A percentile compares a stretch with the other conserved stretches of the same genome.
Conservation (phyloP, 768 basidiomycete genomes). For the Calocera viscosa region DNA sequence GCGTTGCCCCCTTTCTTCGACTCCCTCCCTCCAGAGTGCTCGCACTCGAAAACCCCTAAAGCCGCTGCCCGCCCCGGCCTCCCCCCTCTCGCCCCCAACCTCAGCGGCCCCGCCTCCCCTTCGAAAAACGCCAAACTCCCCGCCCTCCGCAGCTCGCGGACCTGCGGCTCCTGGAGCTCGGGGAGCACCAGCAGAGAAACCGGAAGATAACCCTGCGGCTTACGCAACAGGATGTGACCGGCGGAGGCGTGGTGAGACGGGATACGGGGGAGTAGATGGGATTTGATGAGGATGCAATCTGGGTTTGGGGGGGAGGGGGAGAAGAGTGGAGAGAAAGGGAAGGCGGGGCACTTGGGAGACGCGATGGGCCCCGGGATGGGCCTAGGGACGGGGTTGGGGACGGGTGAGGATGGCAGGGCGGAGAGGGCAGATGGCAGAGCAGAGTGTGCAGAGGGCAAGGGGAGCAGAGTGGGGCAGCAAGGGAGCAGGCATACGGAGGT, state of each 20-base stretch:
- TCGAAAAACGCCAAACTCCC: background rate
- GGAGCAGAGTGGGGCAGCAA: background rate
- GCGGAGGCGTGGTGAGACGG: background rate
- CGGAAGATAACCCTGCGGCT: background rate
- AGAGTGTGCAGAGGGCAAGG: background rate
- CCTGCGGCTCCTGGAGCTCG: background rate
- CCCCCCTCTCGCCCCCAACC: background rate
- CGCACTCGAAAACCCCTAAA: background rate
- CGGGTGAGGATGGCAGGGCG: background rate
- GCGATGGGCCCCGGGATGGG: no score
- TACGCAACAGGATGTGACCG: background rate
- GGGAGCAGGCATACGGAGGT: conserved; percentile 5
- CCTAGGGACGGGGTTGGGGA: no score
- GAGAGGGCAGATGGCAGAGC: background rate
- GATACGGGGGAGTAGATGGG: background rate
- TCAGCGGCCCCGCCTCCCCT: background rate
- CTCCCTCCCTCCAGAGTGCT: background rate
- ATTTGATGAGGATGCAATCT: no score
- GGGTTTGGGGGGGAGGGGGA: no score
- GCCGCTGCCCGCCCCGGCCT: background rate
- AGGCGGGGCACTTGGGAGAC: no score
- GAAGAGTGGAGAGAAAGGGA: no score
- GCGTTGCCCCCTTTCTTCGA: background rate
- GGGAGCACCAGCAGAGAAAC: background rate
- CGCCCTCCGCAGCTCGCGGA: background rate